These are phyloP conservation scores for Litchi chinensis DNA, from an alignment of 345 rosid genomes.

Conservation along the genomic window DNA sequence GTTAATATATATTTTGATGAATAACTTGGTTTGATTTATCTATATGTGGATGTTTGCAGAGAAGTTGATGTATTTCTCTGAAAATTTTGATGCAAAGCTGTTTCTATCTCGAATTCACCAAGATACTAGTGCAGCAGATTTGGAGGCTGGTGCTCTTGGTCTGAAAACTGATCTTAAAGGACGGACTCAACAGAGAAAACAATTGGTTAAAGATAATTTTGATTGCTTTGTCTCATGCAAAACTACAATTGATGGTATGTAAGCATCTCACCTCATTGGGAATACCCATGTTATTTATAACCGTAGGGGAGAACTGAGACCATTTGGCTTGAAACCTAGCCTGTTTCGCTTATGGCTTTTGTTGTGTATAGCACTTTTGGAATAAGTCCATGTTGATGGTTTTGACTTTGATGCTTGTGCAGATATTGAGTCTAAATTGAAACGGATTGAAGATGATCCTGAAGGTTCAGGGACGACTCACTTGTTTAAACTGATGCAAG, in stretches of 20 bases:
- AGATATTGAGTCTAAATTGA: constrained; percentile 97
- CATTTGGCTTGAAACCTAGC: constrained; percentile 15
- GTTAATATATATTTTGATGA: background rate
- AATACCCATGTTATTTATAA: constrained; percentile 18
- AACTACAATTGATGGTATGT: constrained; percentile 96
- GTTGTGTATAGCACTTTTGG: background rate
- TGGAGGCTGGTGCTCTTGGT: constrained; percentile 94
- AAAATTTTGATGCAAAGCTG: constrained; percentile 85
- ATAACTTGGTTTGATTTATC: background rate
- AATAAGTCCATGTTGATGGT: constrained; percentile 1
- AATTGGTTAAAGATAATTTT: constrained; percentile 94
- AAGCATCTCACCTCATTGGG: constrained; percentile 17
- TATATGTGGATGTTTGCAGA: constrained; percentile 53
- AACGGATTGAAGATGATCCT: constrained; percentile 93
- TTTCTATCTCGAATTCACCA: constrained; percentile 90
- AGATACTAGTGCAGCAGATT: constrained; percentile 77
- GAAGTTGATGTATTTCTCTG: constrained; percentile 86
- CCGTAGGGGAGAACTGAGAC: constrained; percentile 4
- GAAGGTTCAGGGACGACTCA: constrained; percentile 97
- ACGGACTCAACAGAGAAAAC: constrained; percentile 87
- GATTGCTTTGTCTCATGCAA: constrained; percentile 99
- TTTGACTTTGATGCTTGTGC: constrained; percentile 30
- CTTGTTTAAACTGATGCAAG: constrained; percentile 75
- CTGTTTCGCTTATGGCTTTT: constrained; percentile 17
- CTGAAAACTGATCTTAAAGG: constrained; percentile 94